Evolutionary conservation across 306 rosid genomes (phyloP).

Genomic region (Rosa multiflora): DNA sequence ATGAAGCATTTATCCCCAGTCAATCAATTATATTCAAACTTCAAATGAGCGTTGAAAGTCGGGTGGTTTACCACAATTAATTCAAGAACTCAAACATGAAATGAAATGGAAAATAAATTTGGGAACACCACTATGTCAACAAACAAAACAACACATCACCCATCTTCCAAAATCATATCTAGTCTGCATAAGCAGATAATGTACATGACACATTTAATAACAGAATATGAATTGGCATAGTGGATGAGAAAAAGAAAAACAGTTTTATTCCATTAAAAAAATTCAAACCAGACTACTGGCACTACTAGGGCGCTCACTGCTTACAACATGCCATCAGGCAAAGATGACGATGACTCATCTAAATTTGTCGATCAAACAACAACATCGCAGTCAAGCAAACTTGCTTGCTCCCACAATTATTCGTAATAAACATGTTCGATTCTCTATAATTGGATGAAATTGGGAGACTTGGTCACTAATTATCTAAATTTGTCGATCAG

Average conservation of each 20-base stretch:
- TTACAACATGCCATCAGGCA: slow-evolving; percentile 13
- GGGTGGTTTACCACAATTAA: neutral
- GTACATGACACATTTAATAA: neutral
- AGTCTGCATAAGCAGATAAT: neutral
- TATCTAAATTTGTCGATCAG: neutral
- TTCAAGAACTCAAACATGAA: neutral
- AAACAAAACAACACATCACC: neutral
- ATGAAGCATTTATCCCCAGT: neutral
- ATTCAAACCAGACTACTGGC: neutral
- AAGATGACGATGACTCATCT: slow-evolving; percentile 4
- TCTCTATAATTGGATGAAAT: slow-evolving; percentile 55
- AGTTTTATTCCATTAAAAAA: neutral
- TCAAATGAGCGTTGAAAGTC: neutral
- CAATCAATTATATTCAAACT: neutral
- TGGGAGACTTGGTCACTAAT: slow-evolving; percentile 61
- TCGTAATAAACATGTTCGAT: neutral
- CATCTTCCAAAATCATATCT: neutral
- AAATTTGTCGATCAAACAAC: neutral
- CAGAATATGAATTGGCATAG: neutral
- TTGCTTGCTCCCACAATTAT: slow-evolving; percentile 1
- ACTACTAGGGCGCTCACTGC: neutral
- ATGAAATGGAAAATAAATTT: neutral
- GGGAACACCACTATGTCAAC: neutral
- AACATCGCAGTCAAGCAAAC: neutral
- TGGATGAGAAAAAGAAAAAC: neutral